phyloP scores from a whole-genome alignment of 257 asterid species.

The Prunella vulgaris region DNA sequence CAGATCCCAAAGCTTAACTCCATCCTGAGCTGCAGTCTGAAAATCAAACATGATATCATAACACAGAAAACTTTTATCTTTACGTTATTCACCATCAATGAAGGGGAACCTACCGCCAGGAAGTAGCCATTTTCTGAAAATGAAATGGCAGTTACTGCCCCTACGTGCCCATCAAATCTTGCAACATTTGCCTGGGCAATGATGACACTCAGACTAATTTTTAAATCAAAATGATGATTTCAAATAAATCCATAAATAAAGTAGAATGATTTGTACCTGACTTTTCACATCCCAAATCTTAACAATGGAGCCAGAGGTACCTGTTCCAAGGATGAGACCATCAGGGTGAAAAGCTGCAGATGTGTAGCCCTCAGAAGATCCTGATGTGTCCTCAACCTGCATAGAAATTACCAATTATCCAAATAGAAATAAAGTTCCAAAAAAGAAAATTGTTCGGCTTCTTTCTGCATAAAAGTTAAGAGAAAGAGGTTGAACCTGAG shows the following conservation, averaged over 20 bases:
- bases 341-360: slow-evolving; percentile 99
- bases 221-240: not conserved
- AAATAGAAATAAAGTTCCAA: slow-evolving; percentile 4
- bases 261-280: slow-evolving; percentile 51
- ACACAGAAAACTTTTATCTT: not conserved
- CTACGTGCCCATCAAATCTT: slow-evolving; percentile 76
- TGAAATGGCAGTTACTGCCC: slow-evolving; percentile 82
- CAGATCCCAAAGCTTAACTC: slow-evolving; percentile 96
- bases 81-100: not conserved
- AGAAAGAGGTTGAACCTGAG: slow-evolving; percentile 55
- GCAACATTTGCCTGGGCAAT: slow-evolving; percentile 72
- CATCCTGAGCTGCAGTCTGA: slow-evolving; percentile 99
- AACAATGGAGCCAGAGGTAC: slow-evolving; percentile 65
- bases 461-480: not conserved
- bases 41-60: slow-evolving; percentile 23
- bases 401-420: slow-evolving; percentile 20
- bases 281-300: slow-evolving; percentile 99
- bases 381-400: slow-evolving; percentile 80
- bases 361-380: slow-evolving; percentile 69
- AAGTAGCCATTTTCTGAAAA: slow-evolving; percentile 99
- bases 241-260: not conserved
- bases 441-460: not conserved
- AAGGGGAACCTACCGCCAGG: slow-evolving; percentile 66
- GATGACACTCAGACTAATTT: not conserved
- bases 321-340: slow-evolving; percentile 98